Base-by-base conservation (phyloP, 768 basidiomycete genomes). In the Hysterangium stoloniferum region DNA sequence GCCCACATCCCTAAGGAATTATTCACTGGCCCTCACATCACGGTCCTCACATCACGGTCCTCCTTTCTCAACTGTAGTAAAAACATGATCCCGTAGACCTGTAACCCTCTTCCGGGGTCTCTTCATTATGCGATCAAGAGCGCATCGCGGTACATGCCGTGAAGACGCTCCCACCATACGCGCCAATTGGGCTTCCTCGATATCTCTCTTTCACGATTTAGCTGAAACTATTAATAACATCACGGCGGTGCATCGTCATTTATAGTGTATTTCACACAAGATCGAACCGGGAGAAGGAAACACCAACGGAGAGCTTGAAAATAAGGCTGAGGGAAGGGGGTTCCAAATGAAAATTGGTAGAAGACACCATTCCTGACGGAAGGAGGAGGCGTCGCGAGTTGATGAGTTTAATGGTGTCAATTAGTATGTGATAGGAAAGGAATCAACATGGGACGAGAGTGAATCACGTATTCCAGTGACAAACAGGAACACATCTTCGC, bases 401-500 rank as follows among this genome's bases (percentile, higher is more conserved):
- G 85, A 83, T 58, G 82, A 79, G 51, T 65, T 73, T 15, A 71
- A 76, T 27, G 76, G 79, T 33, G 61, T 85, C 22, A 84, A 86
- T 66, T 59, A 82, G 84, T 86, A 60, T 70, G 84, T 77, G 8
- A 45, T 19, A 34, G 35, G 28, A 32, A 55, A 42, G 40, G 19
- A 25, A 6, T 8, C 33, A 8, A 35, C 3, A 48, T 22, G 41
- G 44, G 43, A 52, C 48, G 36, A 35, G 38, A 54, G 31, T 31
- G 24, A 20, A 41, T 50, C 29, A 45, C 31, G 32, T 20, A 13
- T 52, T 48, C 19, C 25, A 86, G 84, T 54, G 84, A 86, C 57
- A 74, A 81, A 17, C 83, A 82, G 81, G 82, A 85, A 61, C 77
- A 74, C 15, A 63, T 71, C 46, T 77, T 76, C 56, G 70, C 71